Evolutionary conservation across 306 rosid species (phyloP).

Genomic region (Spatholobus suberectus): DNA sequence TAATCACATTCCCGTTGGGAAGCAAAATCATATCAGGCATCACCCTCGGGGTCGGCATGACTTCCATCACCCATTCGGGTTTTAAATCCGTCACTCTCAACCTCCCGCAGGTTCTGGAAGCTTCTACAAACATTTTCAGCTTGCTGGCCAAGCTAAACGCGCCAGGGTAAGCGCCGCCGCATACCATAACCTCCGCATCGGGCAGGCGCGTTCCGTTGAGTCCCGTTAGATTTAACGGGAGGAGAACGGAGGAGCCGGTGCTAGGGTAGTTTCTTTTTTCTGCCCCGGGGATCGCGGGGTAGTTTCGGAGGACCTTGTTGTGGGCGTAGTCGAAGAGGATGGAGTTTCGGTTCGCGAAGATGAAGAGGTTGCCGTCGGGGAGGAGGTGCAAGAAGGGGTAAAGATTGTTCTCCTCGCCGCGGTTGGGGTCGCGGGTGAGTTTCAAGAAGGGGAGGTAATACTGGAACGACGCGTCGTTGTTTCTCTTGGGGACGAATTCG

Average conservation of each 20-base stretch:
- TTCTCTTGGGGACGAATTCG: constrained; percentile 67
- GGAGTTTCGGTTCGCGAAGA: constrained; percentile 72
- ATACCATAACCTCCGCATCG: constrained; percentile 65
- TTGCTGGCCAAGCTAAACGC: constrained; percentile 48
- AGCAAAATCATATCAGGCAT: constrained; percentile 76
- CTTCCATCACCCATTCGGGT: constrained; percentile 69
- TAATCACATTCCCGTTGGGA: constrained; percentile 64
- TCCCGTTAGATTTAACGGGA: constrained; percentile 54
- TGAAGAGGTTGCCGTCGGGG: constrained; percentile 75
- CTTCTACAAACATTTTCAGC: constrained; percentile 41
- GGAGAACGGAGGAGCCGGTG: constrained; percentile 78
- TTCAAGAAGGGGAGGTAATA: constrained; percentile 56
- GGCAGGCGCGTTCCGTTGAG: constrained; percentile 33
- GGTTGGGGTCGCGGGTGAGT: constrained; percentile 53
- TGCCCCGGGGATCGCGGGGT: constrained; percentile 59
- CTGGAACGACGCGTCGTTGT: constrained; percentile 22
- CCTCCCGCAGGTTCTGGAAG: constrained; percentile 68
- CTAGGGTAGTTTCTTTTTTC: constrained; percentile 76
- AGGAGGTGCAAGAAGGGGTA: constrained; percentile 82
- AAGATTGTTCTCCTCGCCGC: constrained; percentile 78
- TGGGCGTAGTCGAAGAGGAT: constrained; percentile 53
- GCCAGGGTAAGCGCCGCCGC: constrained; percentile 74
- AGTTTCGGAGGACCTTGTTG: constrained; percentile 46
- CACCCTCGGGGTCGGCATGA: constrained; percentile 72
- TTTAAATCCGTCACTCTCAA: constrained; percentile 55